These are phyloP conservation scores for Ceratobasidium sp. DNA, from an alignment of 1,284 basidiomycete genomes.

Conservation along the genomic window DNA sequence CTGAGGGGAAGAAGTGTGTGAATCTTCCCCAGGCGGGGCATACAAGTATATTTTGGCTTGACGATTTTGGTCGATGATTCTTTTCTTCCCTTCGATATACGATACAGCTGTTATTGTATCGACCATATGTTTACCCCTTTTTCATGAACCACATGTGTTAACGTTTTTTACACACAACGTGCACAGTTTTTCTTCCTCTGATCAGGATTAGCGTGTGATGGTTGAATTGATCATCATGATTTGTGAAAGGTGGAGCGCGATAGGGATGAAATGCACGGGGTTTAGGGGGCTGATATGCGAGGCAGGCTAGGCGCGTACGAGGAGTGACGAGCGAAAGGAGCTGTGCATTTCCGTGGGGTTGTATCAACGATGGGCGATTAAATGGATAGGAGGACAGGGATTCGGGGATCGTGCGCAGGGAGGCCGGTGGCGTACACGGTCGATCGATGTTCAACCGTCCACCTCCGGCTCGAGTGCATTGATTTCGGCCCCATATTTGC, in stretches of 20 bases:
- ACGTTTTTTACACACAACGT: background rate
- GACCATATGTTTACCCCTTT: conserved; percentile 13
- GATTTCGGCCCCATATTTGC: no score
- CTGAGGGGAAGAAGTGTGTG: background rate
- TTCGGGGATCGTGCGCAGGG: no score
- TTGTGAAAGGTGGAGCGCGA: no score
- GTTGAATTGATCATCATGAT: background rate
- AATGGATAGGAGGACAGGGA: background rate
- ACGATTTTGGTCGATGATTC: background rate
- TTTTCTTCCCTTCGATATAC: background rate
- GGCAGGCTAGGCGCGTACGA: conserved; percentile 9
- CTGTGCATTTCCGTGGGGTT: background rate
- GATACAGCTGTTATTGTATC: conserved; percentile 8
- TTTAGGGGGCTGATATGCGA: conserved; percentile 22
- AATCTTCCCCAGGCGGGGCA: background rate
- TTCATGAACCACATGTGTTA: background rate
- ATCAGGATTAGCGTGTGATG: background rate
- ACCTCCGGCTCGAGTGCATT: no score
- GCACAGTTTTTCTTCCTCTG: background rate
- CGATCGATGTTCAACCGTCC: no score
- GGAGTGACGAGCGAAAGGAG: background rate
- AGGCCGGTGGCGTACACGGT: no score
- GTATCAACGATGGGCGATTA: background rate
- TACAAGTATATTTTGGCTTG: background rate
- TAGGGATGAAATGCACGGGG: conserved; percentile 10